Conservation (phyloP, 345 rosid species). For the Heritiera fomes region DNA sequence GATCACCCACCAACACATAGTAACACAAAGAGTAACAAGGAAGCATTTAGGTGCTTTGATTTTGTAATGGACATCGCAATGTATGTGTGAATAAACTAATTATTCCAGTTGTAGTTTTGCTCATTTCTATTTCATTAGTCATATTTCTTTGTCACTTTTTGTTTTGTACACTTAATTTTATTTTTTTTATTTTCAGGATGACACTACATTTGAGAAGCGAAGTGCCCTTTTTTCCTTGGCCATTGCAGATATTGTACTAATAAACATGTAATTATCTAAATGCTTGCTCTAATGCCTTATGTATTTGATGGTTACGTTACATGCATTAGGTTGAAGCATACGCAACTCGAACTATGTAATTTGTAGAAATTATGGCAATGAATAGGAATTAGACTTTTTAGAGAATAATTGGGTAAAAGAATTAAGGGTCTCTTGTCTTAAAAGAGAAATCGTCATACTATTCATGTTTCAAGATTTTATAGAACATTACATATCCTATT, state of each 20-base stretch:
- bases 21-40: not conserved
- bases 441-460: not conserved
- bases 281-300: not conserved
- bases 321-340: not conserved
- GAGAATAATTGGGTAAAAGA: not conserved
- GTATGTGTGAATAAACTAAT: not conserved
- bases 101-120: not conserved
- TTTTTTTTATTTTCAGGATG: slow-evolving; percentile 54
- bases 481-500: not conserved
- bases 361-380: slow-evolving; percentile 14
- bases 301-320: not conserved
- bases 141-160: slow-evolving; percentile 11
- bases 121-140: not conserved
- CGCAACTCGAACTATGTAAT: not conserved
- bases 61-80: not conserved
- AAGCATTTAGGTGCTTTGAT: not conserved
- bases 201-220: slow-evolving; percentile 78
- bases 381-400: not conserved
- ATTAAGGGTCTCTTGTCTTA: not conserved
- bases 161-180: not conserved
- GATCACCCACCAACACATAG: not conserved
- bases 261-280: slow-evolving; percentile 62
- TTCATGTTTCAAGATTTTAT: not conserved
- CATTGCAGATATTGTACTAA: slow-evolving; percentile 71
- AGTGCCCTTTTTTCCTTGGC: slow-evolving; percentile 72